phyloP scores from a whole-genome alignment of 768 basidiomycete genomes.

The Terana coerulea region DNA sequence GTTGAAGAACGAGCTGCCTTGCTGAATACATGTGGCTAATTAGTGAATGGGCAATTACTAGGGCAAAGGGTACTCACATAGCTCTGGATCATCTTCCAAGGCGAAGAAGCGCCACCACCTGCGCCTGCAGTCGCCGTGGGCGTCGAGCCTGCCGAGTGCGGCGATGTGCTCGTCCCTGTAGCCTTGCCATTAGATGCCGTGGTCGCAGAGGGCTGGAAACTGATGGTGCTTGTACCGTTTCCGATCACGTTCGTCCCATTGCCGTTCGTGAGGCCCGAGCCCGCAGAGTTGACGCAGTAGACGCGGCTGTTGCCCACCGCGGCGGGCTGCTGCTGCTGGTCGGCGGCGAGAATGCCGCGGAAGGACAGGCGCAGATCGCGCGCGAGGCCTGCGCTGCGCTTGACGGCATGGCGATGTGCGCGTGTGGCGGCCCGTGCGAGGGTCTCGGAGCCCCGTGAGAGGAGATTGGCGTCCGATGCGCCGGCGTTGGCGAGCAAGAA shows the following conservation, averaged over 20 bases:
- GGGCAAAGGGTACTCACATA: constrained; percentile 46
- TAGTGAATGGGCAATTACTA: constrained; percentile 12
- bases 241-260: constrained; percentile 9
- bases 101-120: constrained; percentile 17
- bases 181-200: not conserved
- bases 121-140: constrained; percentile 1
- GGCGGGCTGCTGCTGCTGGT: constrained; percentile 9
- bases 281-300: constrained; percentile 33
- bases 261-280: not conserved
- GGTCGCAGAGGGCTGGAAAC: not conserved
- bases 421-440: constrained; percentile 41
- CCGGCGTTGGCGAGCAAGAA: constrained; percentile 28
- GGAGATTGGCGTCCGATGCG: constrained; percentile 24
- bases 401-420: constrained; percentile 51
- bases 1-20: constrained; percentile 74
- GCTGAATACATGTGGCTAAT: constrained; percentile 29
- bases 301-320: constrained; percentile 20
- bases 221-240: not conserved
- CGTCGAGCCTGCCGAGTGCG: constrained; percentile 8
- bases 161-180: constrained; percentile 6
- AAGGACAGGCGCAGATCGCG: constrained; percentile 69
- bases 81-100: constrained; percentile 48
- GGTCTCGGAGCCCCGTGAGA: constrained; percentile 27
- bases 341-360: constrained; percentile 41
- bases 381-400: constrained; percentile 58